Base-by-base conservation (phyloP, 306 rosid species). In the Lotus japonicus region DNA sequence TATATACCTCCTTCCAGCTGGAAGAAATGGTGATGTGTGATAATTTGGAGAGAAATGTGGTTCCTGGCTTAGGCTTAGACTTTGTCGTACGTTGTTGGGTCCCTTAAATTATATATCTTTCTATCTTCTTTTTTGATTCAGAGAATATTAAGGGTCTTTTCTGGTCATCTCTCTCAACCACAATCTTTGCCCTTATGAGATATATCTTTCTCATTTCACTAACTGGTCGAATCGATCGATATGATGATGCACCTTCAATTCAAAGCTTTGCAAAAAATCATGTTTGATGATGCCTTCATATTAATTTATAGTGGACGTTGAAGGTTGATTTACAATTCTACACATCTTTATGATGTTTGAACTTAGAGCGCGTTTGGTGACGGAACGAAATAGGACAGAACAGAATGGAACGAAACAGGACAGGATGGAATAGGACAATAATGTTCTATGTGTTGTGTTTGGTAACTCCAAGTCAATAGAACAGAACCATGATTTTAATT, bases 1-100 rank as follows among this genome's bases (percentile, higher is more conserved):
- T 84, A 80, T 84, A 80, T 77, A 68, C 72, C 67, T 77, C 58
- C 86, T 38, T 79, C 68, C 89, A 84, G 87, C 87, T 82, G 86
- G 81, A 84, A 80, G 23, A 70, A 54, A 60, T 69, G 72, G 54
- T 77, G 81, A 70, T 65, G 66, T 36, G 59, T 63, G 57, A 53
- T 52, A 53, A 61, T 35, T 55, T 38, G 11, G 7, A 49, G 13
- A 50, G 33, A 72, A 19, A 33, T 70, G 72, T 77, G 76, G 72
- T 63, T 58, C 54, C 10, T 65, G 48, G 28, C 66, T 31, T 31
- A 31, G 36, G 0, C 36, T 31, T 31, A 41, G 46, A 77, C 54
- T 66, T 75, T 53, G 38, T 41, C 31, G 2, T 51, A 64, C 64
- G 11, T 9, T 48, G 0, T 54, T 63, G 77, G 81, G 73, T 50